phyloP scores from a whole-genome alignment of 2,329 filamentous ascomycete genomes.

The Endocalyx cinctus region DNA sequence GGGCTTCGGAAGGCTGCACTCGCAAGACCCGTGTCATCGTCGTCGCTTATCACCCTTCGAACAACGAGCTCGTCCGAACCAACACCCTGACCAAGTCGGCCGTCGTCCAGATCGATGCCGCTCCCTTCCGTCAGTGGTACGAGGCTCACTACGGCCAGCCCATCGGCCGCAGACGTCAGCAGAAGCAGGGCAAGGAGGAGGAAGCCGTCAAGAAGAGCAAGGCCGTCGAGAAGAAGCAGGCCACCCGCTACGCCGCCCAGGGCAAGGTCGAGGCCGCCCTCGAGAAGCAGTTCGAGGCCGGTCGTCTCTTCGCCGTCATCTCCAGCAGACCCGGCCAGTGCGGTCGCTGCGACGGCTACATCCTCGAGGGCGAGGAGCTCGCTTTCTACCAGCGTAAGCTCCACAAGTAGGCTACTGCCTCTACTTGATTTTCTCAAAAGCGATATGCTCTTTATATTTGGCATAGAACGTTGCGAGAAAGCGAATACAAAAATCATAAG shows the following conservation, averaged over 20 bases:
- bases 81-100: constrained; percentile 99
- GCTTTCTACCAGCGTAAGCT: constrained; percentile 99
- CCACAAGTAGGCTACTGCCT: constrained; percentile 72
- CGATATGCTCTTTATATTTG: too few relatives aligned
- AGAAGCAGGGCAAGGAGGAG: constrained; percentile 65
- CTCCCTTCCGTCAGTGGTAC: constrained; percentile 99
- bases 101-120: constrained; percentile 97
- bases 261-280: constrained; percentile 92
- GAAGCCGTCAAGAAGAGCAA: constrained; percentile 90
- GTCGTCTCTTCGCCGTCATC: constrained; percentile 92
- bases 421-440: too few relatives aligned
- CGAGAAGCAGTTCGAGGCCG: constrained; percentile 99
- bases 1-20: constrained; percentile 95
- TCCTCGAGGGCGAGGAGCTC: constrained; percentile 98
- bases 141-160: constrained; percentile 97
- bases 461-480: constrained; percentile 6
- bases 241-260: constrained; percentile 69
- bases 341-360: constrained; percentile 93
- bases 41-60: constrained; percentile 98
- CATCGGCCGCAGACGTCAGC: constrained; percentile 87
- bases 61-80: constrained; percentile 99
- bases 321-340: constrained; percentile 94
- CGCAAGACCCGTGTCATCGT: constrained; percentile 99
- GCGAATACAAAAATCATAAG: constrained; percentile 6
- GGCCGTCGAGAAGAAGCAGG: constrained; percentile 94